Percentiles rank a stretch among this genome's conserved stretches.
Conservation (phyloP, 2,329 filamentous ascomycete species). For the Curvularia sp. region DNA sequence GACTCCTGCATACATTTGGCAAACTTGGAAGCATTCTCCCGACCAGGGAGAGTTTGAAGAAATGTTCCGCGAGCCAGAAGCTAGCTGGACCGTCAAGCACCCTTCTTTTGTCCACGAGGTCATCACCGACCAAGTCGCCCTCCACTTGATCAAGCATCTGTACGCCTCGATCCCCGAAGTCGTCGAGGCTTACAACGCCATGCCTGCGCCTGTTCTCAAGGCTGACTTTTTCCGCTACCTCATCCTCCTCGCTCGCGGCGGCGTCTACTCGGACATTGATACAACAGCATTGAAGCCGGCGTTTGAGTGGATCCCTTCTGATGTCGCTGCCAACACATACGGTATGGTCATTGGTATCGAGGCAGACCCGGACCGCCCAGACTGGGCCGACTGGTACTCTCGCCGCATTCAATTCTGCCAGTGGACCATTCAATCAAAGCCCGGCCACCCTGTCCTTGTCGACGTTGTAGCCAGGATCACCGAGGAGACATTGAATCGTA, state of each 20-base stretch:
- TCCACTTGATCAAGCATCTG: conserved; percentile 81
- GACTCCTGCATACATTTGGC: conserved; percentile 98
- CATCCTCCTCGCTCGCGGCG: conserved; percentile 76
- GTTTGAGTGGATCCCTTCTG: conserved; percentile 82
- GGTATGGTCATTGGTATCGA: conserved; percentile 94
- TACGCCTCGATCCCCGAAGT: conserved; percentile 72
- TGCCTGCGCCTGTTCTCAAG: conserved; percentile 63
- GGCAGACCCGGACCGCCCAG: conserved; percentile 88
- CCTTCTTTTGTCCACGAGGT: conserved; percentile 96
- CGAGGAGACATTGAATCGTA: conserved; percentile 76
- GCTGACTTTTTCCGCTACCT: conserved; percentile 73
- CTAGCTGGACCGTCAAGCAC: conserved; percentile 86
- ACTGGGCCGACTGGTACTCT: conserved; percentile 97
- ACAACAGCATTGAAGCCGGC: conserved; percentile 84
- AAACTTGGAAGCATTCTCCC: conserved; percentile 94
- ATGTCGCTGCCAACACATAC: conserved; percentile 77
- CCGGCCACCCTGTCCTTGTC: conserved; percentile 88
- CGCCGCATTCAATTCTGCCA: conserved; percentile 97
- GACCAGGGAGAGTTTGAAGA: conserved; percentile 76
- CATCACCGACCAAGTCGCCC: conserved; percentile 87
- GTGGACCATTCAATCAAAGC: conserved; percentile 97
- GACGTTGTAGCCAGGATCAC: conserved; percentile 89
- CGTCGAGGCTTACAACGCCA: conserved; percentile 58
- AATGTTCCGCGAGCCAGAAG: conserved; percentile 80
- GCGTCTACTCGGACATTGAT: conserved; percentile 84